Conservation (phyloP, 257 asterid species). For the Vinca minor region DNA sequence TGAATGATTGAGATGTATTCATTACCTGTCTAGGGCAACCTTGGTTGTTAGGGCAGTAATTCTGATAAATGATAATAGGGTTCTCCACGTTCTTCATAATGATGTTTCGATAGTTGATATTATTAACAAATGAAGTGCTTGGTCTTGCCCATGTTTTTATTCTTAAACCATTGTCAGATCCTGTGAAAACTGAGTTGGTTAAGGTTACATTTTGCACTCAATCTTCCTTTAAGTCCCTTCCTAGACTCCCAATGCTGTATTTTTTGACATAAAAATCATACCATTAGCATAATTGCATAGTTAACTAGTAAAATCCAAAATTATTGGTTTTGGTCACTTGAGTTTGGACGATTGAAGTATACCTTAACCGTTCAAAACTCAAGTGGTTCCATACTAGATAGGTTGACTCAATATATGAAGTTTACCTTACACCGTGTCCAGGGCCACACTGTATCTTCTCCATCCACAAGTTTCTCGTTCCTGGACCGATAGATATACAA, state of each 20-base stretch:
- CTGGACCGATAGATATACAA: not conserved
- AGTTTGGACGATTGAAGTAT: too few species aligned
- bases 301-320: too few species aligned
- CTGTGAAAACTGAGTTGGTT: slow-evolving; percentile 40
- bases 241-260: slow-evolving; percentile 57
- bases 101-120: slow-evolving; percentile 35
- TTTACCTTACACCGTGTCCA: slow-evolving; percentile 70
- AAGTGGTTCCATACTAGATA: too few species aligned
- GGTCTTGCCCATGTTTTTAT: slow-evolving; percentile 68
- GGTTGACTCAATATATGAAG: not conserved
- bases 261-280: not conserved
- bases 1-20: not conserved
- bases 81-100: slow-evolving; percentile 48
- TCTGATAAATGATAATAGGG: slow-evolving; percentile 62
- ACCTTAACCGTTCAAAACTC: too few species aligned
- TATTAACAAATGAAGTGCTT: slow-evolving; percentile 42
- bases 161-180: slow-evolving; percentile 52
- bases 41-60: slow-evolving; percentile 44
- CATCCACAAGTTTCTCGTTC: not conserved
- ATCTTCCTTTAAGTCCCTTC: slow-evolving; percentile 28
- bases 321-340: too few species aligned
- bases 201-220: slow-evolving; percentile 58
- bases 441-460: slow-evolving; percentile 18
- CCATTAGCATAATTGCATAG: not conserved
- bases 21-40: slow-evolving; percentile 49